Percentiles rank a stretch among this genome's conserved stretches.
phyloP scores from a whole-genome alignment of 2,329 filamentous ascomycete species.

The Bipolaris victoriae region DNA sequence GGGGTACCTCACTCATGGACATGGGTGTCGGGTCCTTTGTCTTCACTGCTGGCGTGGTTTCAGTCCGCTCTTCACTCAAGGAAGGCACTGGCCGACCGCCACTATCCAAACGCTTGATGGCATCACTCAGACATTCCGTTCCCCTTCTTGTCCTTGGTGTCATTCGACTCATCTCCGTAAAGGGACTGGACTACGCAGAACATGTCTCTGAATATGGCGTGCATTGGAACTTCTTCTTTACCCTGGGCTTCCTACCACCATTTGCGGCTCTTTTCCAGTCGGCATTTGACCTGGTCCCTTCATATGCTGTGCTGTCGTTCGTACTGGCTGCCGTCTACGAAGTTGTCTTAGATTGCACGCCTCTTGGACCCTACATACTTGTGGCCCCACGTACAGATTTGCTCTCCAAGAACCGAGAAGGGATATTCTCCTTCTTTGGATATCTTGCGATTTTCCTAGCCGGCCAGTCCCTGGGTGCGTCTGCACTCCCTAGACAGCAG shows the following conservation, averaged over 20 bases:
- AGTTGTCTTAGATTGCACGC: conserved; percentile 71
- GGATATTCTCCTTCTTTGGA: conserved; percentile 91
- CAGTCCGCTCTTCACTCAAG: conserved; percentile 79
- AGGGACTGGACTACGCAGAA: conserved; percentile 93
- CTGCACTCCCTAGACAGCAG: conserved; percentile 69
- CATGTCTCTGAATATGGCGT: conserved; percentile 98
- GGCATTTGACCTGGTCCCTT: conserved; percentile 71
- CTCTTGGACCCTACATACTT: conserved; percentile 82
- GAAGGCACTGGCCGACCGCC: conserved; percentile 61
- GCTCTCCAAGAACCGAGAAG: conserved; percentile 89
- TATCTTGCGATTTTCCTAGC: conserved; percentile 95
- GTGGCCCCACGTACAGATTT: conserved; percentile 79
- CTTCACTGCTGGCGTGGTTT: conserved; percentile 91
- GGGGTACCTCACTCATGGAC: conserved; percentile 99
- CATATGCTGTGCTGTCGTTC: conserved; percentile 76
- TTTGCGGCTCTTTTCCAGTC: conserved; percentile 86
- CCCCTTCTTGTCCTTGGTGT: conserved; percentile 82
- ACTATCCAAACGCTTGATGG: conserved; percentile 64
- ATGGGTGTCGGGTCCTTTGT: conserved; percentile 97
- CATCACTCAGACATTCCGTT: conserved; percentile 78
- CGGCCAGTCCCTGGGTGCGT: conserved; percentile 82
- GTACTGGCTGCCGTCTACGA: conserved; percentile 75
- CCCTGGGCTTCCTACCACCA: conserved; percentile 83
- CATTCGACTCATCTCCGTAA: conserved; percentile 84
- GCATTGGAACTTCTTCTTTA: conserved; percentile 99